Evolutionary conservation across 192 early-diverging fungal species (phyloP), one percentile per base, ranked within the genome.

Genomic region (Dissophora ornata): DNA sequence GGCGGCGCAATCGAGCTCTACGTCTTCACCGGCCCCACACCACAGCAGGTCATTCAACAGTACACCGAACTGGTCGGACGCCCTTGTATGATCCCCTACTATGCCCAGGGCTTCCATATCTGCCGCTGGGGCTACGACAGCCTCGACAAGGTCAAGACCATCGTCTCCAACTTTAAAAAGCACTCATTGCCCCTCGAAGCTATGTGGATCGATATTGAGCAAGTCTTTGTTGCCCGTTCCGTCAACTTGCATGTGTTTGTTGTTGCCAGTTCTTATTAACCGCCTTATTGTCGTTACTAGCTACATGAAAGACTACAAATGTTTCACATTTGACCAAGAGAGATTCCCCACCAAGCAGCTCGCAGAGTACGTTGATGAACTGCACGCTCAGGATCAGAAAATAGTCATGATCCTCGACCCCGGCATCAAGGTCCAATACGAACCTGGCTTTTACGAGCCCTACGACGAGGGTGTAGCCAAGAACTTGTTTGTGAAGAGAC

Each of bases 1-100:
- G 90, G 90, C 24, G 90, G 90, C 54, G 73, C 81, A 6, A 59
- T 85, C 1, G 90, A 91, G 32, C 82, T 91, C 22, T 91, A 89
- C 63, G 67, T 88, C 29, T 87, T 89, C 42, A 69, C 69, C 8
- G 87, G 85, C 16, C 85, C 88, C 36, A 57, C 66, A 9, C 82
- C 85, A 16, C 67, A 81, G 33, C 42, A 57, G 18, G 80, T 86
- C 13, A 69, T 81, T 5, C 54, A 80, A 51, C 83, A 86, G 24
- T 89, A 91, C 51, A 85, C 85, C 2, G 80, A 86, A 64, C 71
- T 91, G 30, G 81, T 91, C 12, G 90, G 90, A 11, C 79, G 86
- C 4, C 86, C 90, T 10, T 77, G 70, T 24, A 82, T 84, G 54
- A 74, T 84, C 47, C 85, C 85, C 13, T 86, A 82, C 54, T 88